A percentile compares a stretch with the other conserved stretches of the same genome.
Evolutionary conservation across 306 rosid genomes (phyloP).

Genomic region (Bauhinia variegata): DNA sequence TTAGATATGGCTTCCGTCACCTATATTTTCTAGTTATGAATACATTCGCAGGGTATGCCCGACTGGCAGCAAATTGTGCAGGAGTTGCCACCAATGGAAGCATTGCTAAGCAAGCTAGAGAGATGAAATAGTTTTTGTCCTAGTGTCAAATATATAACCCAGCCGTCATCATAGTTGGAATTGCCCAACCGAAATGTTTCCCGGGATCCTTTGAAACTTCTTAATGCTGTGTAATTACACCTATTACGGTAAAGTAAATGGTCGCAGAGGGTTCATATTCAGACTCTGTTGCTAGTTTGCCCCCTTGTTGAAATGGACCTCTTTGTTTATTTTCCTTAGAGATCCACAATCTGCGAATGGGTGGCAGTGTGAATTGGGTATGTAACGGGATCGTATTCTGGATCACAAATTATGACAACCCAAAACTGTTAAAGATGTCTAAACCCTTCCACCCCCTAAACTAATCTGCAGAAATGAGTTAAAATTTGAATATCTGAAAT

Average conservation of each 20-base stretch:
- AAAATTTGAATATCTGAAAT: too few relatives aligned
- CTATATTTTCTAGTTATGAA: neutral
- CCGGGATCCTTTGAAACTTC: conserved; percentile 12
- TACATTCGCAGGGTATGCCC: conserved; percentile 86
- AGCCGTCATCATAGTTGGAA: neutral
- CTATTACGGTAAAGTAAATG: conserved; percentile 26
- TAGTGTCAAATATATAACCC: conserved; percentile 8
- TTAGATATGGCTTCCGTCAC: neutral
- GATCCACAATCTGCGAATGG: too few relatives aligned
- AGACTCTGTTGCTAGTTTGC: neutral
- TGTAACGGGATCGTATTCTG: neutral
- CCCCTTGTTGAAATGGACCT: too few relatives aligned
- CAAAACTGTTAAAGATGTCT: neutral
- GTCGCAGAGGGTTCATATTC: too few relatives aligned
- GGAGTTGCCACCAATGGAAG: conserved; percentile 92
- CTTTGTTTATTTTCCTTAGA: too few relatives aligned
- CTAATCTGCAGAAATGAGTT: too few relatives aligned
- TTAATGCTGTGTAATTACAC: neutral
- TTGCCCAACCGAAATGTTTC: conserved; percentile 9
- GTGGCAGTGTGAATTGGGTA: too few relatives aligned
- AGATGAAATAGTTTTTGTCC: conserved; percentile 41
- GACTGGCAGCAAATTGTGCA: conserved; percentile 82
- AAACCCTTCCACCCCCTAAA: neutral
- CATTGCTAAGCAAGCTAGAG: conserved; percentile 88
- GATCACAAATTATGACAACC: neutral